phyloP scores from a whole-genome alignment of 2,329 filamentous ascomycete species.

The Clarireedia homoeocarpa region DNA sequence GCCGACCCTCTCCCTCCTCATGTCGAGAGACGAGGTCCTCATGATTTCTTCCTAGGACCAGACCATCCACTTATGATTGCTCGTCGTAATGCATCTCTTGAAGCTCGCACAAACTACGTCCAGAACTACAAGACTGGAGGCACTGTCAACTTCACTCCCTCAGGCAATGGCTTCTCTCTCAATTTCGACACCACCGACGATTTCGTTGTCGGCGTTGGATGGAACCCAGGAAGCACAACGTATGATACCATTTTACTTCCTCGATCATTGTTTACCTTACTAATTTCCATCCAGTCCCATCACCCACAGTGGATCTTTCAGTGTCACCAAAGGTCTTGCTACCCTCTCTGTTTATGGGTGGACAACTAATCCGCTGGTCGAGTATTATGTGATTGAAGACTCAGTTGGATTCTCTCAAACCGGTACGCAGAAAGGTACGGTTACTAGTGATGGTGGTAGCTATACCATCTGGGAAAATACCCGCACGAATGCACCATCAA shows the following conservation, averaged over 20 bases:
- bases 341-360: constrained; percentile 51
- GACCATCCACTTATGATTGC: constrained; percentile 3
- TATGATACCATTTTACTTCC: neutral
- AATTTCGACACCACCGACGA: constrained; percentile 11
- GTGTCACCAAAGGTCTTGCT: constrained; percentile 30
- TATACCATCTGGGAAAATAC: constrained; percentile 38
- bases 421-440: constrained; percentile 40
- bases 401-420: constrained; percentile 41
- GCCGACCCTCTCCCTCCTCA: neutral
- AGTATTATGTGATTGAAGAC: constrained; percentile 52
- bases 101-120: constrained; percentile 8
- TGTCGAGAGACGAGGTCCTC: constrained; percentile 1
- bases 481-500: constrained; percentile 13
- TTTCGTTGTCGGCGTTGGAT: constrained; percentile 17
- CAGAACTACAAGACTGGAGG: constrained; percentile 16
- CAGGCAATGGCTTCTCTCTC: constrained; percentile 1
- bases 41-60: constrained; percentile 8
- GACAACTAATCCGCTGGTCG: constrained; percentile 44
- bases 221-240: constrained; percentile 11
- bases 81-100: neutral
- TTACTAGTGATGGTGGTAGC: constrained; percentile 42
- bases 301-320: constrained; percentile 34
- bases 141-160: constrained; percentile 7
- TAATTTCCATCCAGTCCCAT: constrained; percentile 24
- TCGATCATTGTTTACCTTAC: neutral